Conservation (phyloP, 2,329 filamentous ascomycete species). For the Colletotrichum liriopes region DNA sequence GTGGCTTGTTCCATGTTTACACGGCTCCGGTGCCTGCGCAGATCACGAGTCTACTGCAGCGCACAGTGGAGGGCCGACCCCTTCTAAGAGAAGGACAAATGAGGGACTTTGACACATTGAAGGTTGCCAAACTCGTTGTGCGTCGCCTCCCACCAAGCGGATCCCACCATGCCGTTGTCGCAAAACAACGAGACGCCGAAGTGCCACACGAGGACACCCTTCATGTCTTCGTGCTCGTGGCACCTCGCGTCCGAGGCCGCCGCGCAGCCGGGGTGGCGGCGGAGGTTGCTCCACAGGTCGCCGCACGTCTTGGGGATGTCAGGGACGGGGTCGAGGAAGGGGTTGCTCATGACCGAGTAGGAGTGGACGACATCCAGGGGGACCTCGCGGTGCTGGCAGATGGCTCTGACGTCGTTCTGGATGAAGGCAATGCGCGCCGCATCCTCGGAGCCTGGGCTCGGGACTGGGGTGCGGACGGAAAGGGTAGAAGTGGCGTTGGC, state of each 20-base stretch:
- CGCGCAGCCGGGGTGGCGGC: neutral
- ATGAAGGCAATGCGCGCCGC: neutral
- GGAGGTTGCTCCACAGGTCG: neutral
- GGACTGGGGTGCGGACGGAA: neutral
- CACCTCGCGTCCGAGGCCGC: neutral
- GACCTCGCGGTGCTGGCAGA: neutral
- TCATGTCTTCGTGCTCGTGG: neutral
- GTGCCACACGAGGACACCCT: neutral
- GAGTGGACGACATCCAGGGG: too few relatives aligned
- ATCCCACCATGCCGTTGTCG: neutral
- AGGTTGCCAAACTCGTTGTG: neutral
- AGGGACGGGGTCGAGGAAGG: too few relatives aligned
- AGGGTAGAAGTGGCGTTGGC: neutral
- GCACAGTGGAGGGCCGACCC: neutral
- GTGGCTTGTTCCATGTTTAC: neutral
- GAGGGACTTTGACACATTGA: neutral
- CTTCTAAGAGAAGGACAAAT: neutral
- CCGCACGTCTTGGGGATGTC: neutral
- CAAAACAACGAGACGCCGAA: neutral
- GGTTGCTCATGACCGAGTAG: neutral
- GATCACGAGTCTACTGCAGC: neutral
- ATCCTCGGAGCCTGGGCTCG: fast-evolving
- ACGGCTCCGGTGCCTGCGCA: neutral
- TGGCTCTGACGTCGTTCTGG: too few relatives aligned
- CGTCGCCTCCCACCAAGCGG: constrained; percentile 9